Conservation (phyloP, 163 green algal genomes). For the Volvox carteri region DNA sequence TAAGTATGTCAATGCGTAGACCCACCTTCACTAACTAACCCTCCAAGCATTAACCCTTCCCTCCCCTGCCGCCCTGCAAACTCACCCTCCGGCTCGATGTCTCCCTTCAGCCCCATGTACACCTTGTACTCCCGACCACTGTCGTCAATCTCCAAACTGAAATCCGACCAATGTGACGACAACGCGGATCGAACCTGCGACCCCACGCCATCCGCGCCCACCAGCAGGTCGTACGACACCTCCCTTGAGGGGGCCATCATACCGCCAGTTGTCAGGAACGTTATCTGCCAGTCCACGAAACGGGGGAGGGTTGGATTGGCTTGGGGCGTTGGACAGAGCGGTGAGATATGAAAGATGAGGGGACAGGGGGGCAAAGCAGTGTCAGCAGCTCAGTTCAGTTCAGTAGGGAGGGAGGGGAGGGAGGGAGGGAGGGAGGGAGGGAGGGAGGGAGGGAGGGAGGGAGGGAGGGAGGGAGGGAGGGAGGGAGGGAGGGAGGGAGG, state of each 20-base stretch:
- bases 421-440: background rate
- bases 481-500: background rate
- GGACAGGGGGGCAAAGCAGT: no score
- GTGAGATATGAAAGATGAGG: no score
- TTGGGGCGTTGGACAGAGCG: no score
- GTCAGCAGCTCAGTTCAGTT: no score
- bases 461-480: background rate
- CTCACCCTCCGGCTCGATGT: slow-evolving; percentile 60
- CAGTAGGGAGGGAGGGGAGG: no score
- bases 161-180: slow-evolving; percentile 18
- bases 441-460: background rate
- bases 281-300: no score
- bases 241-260: slow-evolving; percentile 10
- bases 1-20: background rate
- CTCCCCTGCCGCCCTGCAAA: no score
- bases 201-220: slow-evolving; percentile 68
- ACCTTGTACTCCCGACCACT: slow-evolving; percentile 69
- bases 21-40: background rate
- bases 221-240: slow-evolving; percentile 70
- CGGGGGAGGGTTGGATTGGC: no score
- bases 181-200: slow-evolving; percentile 52
- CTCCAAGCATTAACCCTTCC: background rate
- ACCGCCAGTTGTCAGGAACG: slow-evolving; percentile 24
- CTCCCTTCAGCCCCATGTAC: slow-evolving; percentile 46
- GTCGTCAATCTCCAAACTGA: slow-evolving; percentile 58